These are phyloP conservation scores for Cryptomeria japonica DNA, from an alignment of 75 land plant species.

Conservation along the genomic window DNA sequence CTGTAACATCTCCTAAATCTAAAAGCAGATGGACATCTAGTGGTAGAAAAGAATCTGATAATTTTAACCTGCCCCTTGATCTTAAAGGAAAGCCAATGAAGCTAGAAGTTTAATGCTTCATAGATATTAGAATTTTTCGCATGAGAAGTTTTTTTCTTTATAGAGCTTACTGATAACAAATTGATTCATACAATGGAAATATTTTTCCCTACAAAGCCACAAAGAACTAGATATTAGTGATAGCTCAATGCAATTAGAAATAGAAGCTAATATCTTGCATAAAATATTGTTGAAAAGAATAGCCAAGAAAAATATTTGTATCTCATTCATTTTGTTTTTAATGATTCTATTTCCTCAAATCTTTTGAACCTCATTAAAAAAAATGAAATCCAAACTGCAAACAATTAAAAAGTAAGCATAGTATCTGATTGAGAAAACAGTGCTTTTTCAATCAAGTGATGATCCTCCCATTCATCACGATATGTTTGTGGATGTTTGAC, in stretches of 20 bases:
- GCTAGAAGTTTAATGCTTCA: neutral
- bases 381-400: neutral
- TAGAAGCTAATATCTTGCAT: neutral
- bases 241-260: neutral
- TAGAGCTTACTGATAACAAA: neutral
- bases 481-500: slow-evolving; percentile 42
- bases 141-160: neutral
- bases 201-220: neutral
- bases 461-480: slow-evolving; percentile 80
- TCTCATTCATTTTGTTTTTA: neutral
- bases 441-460: slow-evolving; percentile 47
- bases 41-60: too few relatives aligned
- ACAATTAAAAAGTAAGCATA: neutral
- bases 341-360: neutral
- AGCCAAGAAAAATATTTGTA: neutral
- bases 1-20: too few relatives aligned
- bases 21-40: too few relatives aligned
- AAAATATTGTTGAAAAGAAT: neutral
- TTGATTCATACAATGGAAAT: neutral
- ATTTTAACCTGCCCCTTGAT: too few relatives aligned
- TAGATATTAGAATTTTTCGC: neutral
- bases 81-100: too few relatives aligned
- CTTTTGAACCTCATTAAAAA: neutral
- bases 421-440: neutral
- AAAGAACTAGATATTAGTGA: neutral